These are phyloP conservation scores for Hemileia vastatrix DNA, from an alignment of 1,284 basidiomycete genomes.

Conservation along the genomic window DNA sequence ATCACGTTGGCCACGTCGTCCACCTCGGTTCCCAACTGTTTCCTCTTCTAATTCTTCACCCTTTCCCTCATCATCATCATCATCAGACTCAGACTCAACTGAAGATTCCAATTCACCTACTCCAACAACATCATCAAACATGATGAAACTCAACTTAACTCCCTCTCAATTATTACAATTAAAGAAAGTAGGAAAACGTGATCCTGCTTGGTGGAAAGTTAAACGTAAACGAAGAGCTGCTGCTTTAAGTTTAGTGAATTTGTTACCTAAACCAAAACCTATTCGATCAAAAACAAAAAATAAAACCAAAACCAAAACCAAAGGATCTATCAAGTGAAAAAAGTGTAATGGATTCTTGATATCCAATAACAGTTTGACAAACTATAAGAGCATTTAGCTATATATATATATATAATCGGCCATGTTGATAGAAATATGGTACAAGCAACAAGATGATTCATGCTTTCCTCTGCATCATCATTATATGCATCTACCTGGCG, in stretches of 20 bases:
- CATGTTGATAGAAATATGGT: background rate
- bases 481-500: too few relatives aligned
- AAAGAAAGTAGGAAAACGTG: too few relatives aligned
- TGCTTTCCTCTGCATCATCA: too few relatives aligned
- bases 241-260: constrained; percentile 8
- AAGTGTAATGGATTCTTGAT: background rate
- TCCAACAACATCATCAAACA: too few relatives aligned
- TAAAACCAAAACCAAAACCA: background rate
- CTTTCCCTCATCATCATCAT: too few relatives aligned
- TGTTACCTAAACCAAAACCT: constrained; percentile 7
- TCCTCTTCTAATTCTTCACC: too few relatives aligned
- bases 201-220: constrained; percentile 22
- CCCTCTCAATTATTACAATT: too few relatives aligned
- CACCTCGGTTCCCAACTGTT: too few relatives aligned
- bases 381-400: background rate
- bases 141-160: too few relatives aligned
- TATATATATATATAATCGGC: background rate
- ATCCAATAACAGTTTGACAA: background rate
- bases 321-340: background rate
- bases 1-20: constrained; percentile 2
- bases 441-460: background rate
- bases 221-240: constrained; percentile 19
- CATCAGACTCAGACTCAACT: too few relatives aligned
- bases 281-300: background rate
- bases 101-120: too few relatives aligned